Base-by-base conservation (phyloP, 140 eudicot genomes). In the Bidens hawaiensis region DNA sequence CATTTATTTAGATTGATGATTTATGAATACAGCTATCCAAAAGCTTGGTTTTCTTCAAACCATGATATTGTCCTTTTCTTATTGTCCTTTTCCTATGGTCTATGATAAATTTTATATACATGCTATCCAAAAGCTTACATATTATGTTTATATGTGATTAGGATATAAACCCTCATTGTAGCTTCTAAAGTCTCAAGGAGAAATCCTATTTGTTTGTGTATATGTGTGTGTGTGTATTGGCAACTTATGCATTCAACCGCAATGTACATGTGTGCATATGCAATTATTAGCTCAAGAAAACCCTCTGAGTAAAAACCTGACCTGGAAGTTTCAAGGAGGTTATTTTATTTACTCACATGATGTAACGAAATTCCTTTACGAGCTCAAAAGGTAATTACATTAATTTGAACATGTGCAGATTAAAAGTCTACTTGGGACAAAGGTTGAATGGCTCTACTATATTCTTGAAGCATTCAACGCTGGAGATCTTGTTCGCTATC, bases 361-460 rank as follows among this genome's bases (percentile, higher is more conserved):
- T 27, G 36, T 45, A 19, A 46, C 27, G 31, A 5, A 26, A 27
- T 5, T 27, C 46, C 45, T 46, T 27, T 45, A 62, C 46, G 17
- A 45, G 28, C 69, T 18, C 16, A 18, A 27, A 2, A 64, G 13
- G 12, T 50, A 13, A 24, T 24, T 4, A 28, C 62, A 30, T 16
- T 15, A 62, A 59, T 58, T 5, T 33, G 36, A 58, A 56, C 49
- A 28, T 25, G 38, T 70, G 54, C 98, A 91, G 98, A 76, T 91
- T 68, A 87, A 78, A 70, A 84, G 91, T 75, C 83, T 91, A 48
- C 34, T 84, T 49, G 96, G 98, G 46, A 87, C 96, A 31, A 87
- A 84, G 72, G 95, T 87, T 49, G 98, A 91, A 60, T 91, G 98
- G 98, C 94, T 91, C 19, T 91, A 84, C 71, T 76, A 84, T 64